phyloP scores from a whole-genome alignment of 2,329 filamentous ascomycete species.

The Aspergillus alliaceus region DNA sequence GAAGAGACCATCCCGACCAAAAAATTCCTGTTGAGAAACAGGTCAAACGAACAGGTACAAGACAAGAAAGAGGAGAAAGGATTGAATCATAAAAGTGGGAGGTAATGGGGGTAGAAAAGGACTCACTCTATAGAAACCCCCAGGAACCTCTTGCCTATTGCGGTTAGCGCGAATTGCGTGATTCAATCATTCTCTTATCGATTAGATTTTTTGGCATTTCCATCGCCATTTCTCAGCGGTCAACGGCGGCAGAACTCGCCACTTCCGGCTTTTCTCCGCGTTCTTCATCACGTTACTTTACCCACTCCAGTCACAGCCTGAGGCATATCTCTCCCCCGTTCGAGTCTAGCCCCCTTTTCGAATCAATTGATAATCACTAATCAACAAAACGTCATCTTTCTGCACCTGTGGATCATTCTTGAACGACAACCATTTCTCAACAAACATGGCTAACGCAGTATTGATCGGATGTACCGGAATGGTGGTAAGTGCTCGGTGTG shows the following conservation, averaged over 20 bases:
- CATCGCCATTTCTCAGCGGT: slow-evolving; percentile 13
- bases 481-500: slow-evolving; percentile 45
- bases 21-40: slow-evolving; percentile 26
- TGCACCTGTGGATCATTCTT: background rate
- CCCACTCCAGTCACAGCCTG: background rate
- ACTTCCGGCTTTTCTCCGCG: slow-evolving; percentile 19
- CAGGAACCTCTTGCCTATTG: slow-evolving; percentile 28
- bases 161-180: slow-evolving; percentile 37
- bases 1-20: slow-evolving; percentile 28
- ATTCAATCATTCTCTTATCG: slow-evolving; percentile 36
- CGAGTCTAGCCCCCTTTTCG: slow-evolving; percentile 2
- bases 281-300: slow-evolving; percentile 11
- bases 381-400: background rate
- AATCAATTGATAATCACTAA: background rate
- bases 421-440: background rate
- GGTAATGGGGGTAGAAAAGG: slow-evolving; percentile 14
- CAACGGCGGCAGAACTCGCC: slow-evolving; percentile 18
- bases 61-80: slow-evolving; percentile 23
- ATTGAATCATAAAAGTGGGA: slow-evolving; percentile 15
- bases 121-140: slow-evolving; percentile 27
- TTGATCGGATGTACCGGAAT: slow-evolving; percentile 51
- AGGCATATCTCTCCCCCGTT: background rate
- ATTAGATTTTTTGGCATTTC: slow-evolving; percentile 3
- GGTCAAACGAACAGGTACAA: slow-evolving; percentile 20
- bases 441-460: slow-evolving; percentile 46